Conservation (phyloP, 2,329 filamentous ascomycete species). For the Colletotrichum navitas region DNA sequence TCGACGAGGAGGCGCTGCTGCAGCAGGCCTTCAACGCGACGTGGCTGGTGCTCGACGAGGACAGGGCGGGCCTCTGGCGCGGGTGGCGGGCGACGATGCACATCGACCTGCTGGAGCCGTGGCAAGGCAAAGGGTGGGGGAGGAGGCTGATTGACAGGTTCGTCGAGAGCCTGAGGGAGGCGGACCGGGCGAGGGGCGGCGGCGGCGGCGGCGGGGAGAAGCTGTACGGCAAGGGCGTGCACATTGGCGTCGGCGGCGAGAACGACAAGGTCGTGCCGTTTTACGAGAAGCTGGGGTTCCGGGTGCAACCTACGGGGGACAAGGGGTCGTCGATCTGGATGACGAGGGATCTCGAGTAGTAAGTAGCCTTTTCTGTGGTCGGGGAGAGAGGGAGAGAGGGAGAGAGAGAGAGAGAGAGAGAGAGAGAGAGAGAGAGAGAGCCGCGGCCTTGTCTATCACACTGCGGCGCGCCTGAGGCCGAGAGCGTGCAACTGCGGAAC, state of each 20-base stretch:
- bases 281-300: constrained; percentile 62
- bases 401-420: too few species aligned
- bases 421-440: too few species aligned
- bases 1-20: constrained; percentile 53
- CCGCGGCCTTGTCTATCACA: too few species aligned
- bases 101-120: constrained; percentile 60
- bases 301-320: constrained; percentile 52
- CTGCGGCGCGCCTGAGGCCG: too few species aligned
- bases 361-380: too few species aligned
- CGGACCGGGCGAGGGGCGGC: constrained; percentile 25
- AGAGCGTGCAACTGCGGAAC: too few species aligned
- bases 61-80: constrained; percentile 51
- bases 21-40: constrained; percentile 58
- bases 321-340: constrained; percentile 56
- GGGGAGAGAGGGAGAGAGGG: too few species aligned
- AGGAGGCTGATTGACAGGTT: constrained; percentile 56
- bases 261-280: constrained; percentile 62
- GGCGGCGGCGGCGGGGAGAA: constrained; percentile 8
- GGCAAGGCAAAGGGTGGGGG: constrained; percentile 60
- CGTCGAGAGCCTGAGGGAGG: constrained; percentile 53
- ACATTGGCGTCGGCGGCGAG: constrained; percentile 60
- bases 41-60: constrained; percentile 54
- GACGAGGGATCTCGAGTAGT: constrained; percentile 54
- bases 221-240: constrained; percentile 54
- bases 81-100: constrained; percentile 61